Evolutionary conservation across 1,139 yeast genomes (phyloP).

Genomic region (Blastobotrys buckinghamii): DNA sequence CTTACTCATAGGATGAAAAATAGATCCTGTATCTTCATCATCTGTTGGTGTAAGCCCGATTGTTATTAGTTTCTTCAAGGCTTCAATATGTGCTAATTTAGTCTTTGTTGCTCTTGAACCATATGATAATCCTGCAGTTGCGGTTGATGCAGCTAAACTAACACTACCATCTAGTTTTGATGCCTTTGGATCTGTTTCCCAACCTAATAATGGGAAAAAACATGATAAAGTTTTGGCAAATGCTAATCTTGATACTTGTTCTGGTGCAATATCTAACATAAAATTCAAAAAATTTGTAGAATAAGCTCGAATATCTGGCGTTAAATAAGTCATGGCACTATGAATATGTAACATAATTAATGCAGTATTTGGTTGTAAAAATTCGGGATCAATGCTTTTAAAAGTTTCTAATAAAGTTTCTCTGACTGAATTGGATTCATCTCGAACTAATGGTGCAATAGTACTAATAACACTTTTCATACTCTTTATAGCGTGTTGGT

Average conservation of each 20-base stretch:
- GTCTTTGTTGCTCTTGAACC: slow-evolving; percentile 31
- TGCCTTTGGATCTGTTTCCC: slow-evolving; percentile 23
- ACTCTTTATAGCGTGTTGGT: slow-evolving; percentile 24
- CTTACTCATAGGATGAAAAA: slow-evolving; percentile 43
- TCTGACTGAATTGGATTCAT: slow-evolving; percentile 60
- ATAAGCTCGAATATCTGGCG: slow-evolving; percentile 63
- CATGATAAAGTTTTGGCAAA: slow-evolving; percentile 34
- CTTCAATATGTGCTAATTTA: slow-evolving; percentile 28
- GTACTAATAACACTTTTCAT: slow-evolving; percentile 54
- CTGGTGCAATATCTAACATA: slow-evolving; percentile 39
- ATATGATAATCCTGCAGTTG: slow-evolving; percentile 30
- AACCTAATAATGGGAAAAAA: slow-evolving; percentile 38
- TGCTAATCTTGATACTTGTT: slow-evolving; percentile 29
- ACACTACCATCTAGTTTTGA: slow-evolving; percentile 9
- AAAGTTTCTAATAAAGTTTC: slow-evolving; percentile 50
- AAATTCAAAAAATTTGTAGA: slow-evolving; percentile 59
- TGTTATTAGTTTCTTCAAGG: slow-evolving; percentile 25
- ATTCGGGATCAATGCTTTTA: slow-evolving; percentile 36
- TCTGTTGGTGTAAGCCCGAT: slow-evolving; percentile 28
- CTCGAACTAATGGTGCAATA: slow-evolving; percentile 54
- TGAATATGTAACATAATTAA: slow-evolving; percentile 69
- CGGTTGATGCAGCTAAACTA: slow-evolving; percentile 24
- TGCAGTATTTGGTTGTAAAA: slow-evolving; percentile 62
- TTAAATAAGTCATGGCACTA: slow-evolving; percentile 92
- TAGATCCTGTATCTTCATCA: slow-evolving; percentile 5